phyloP scores from a whole-genome alignment of 345 rosid species.

The Eutrema japonicum region DNA sequence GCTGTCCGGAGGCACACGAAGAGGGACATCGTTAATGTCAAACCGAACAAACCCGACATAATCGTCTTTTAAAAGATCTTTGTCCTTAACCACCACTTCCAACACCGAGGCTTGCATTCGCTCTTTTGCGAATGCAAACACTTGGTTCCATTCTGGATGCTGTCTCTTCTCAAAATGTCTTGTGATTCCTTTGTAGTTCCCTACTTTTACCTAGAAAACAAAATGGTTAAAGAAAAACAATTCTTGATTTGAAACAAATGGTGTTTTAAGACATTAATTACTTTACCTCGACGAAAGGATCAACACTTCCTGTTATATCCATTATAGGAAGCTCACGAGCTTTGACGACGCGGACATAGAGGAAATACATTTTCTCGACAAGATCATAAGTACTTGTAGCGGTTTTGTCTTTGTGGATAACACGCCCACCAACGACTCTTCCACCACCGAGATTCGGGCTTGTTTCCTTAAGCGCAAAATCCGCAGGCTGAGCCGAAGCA shows the following conservation, averaged over 20 bases:
- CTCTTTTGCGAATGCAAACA: constrained; percentile 94
- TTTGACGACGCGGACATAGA: constrained; percentile 91
- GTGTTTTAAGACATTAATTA: not conserved
- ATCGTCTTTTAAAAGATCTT: constrained; percentile 85
- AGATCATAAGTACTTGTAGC: constrained; percentile 87
- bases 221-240: not conserved
- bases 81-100: constrained; percentile 87
- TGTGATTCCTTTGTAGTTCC: constrained; percentile 93
- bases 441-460: constrained; percentile 96
- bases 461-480: constrained; percentile 88
- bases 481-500: constrained; percentile 73
- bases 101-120: constrained; percentile 88
- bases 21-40: constrained; percentile 83
- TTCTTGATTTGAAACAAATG: not conserved
- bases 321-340: constrained; percentile 91
- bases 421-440: constrained; percentile 84
- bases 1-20: constrained; percentile 96
- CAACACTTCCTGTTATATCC: constrained; percentile 90
- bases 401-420: constrained; percentile 76
- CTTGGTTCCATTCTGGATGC: constrained; percentile 96
- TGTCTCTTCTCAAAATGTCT: constrained; percentile 85
- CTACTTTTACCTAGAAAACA: constrained; percentile 64
- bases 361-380: constrained; percentile 95
- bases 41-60: constrained; percentile 83
- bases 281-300: constrained; percentile 88